Percentiles rank a stretch among this genome's conserved stretches.
These are phyloP conservation scores for Fusarium guadeloupense DNA, from an alignment of 2,329 filamentous ascomycete species.

Conservation along the genomic window DNA sequence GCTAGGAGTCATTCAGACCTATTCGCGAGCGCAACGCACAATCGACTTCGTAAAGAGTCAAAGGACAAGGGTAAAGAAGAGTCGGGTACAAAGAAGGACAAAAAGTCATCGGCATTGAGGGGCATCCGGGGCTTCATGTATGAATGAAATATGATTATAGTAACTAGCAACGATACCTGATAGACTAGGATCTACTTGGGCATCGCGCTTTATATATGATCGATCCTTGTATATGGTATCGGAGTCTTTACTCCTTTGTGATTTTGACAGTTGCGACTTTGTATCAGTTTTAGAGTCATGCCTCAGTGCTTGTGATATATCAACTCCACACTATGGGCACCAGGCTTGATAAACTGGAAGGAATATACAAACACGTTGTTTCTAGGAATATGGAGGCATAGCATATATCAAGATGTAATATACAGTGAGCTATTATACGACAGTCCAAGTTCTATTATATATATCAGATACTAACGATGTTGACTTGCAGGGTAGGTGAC, in stretches of 20 bases:
- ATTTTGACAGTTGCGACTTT: background rate
- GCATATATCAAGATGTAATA: too few relatives aligned
- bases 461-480: background rate
- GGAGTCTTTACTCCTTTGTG: background rate
- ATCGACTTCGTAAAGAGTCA: conserved; percentile 57
- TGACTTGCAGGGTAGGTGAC: background rate
- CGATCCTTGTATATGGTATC: background rate
- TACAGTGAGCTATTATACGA: too few relatives aligned
- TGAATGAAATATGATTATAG: conserved; percentile 24
- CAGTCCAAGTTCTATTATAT: too few relatives aligned
- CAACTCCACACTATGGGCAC: too few relatives aligned
- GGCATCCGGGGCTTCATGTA: conserved; percentile 54
- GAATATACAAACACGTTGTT: too few relatives aligned
- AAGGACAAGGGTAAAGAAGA: conserved; percentile 60
- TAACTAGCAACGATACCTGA: background rate
- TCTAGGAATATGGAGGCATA: too few relatives aligned
- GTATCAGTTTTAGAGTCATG: too few relatives aligned
- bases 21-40: conserved; percentile 57
- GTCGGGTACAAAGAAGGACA: conserved; percentile 47
- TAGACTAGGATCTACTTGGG: background rate
- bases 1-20: conserved; percentile 36
- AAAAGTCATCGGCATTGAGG: conserved; percentile 51
- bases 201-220: background rate
- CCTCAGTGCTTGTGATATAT: too few relatives aligned
- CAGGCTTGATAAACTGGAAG: too few relatives aligned